phyloP scores from a whole-genome alignment of 148 eudicot species.

The Fallopia convolvulus region DNA sequence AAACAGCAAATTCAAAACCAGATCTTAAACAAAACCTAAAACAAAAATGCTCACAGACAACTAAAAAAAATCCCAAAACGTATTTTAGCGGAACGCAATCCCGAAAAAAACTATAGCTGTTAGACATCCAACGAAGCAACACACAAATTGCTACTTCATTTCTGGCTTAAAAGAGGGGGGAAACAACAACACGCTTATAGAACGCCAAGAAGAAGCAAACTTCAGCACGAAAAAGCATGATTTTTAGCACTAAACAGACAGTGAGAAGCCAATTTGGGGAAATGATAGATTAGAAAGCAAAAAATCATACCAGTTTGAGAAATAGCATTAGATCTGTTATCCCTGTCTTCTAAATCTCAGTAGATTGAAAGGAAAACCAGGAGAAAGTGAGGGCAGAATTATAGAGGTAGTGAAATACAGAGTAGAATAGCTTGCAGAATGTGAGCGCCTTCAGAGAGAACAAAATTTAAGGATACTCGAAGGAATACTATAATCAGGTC shows the following conservation, averaged over 20 bases:
- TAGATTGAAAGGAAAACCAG: background rate
- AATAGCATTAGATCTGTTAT: slow-evolving; percentile 1
- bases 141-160: background rate
- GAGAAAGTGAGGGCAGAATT: background rate
- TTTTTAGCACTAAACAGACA: background rate
- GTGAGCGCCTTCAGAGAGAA: background rate
- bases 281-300: background rate
- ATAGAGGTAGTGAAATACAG: background rate
- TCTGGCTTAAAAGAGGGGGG: no score
- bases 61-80: background rate
- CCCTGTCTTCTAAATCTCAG: background rate
- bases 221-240: background rate
- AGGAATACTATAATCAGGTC: background rate
- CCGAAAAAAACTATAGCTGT: background rate
- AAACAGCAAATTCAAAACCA: background rate
- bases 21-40: background rate
- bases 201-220: background rate
- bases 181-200: no score
- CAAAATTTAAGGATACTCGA: background rate
- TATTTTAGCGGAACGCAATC: background rate
- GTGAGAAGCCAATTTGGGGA: background rate
- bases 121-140: background rate
- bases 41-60: background rate
- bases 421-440: background rate
- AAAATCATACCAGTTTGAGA: background rate